Conservation (phyloP, 805 yeast genomes). For the Metschnikowia peoriensis region DNA sequence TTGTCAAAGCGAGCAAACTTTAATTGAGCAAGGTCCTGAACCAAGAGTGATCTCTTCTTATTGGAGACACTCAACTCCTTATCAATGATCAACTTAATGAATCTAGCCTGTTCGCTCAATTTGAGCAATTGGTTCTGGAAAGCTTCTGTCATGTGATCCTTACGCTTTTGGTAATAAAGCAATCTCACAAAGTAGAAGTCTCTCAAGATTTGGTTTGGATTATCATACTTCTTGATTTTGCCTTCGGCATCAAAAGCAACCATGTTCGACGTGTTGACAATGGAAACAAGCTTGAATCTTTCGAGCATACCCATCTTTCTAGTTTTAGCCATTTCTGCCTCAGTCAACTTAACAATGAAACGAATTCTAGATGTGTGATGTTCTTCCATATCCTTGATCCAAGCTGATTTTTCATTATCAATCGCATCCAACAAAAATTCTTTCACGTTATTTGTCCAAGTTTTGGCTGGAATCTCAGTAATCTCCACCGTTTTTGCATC, state of each 20-base stretch:
- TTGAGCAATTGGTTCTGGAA: slow-evolving; percentile 73
- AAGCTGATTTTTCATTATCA: slow-evolving; percentile 76
- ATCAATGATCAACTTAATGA: slow-evolving; percentile 86
- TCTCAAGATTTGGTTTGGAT: slow-evolving; percentile 69
- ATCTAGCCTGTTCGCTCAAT: slow-evolving; percentile 80
- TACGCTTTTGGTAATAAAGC: slow-evolving; percentile 87
- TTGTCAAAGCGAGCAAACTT: slow-evolving; percentile 79
- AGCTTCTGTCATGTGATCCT: slow-evolving; percentile 69
- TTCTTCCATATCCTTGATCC: slow-evolving; percentile 95
- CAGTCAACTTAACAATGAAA: slow-evolving; percentile 70
- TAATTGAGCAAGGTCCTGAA: slow-evolving; percentile 57
- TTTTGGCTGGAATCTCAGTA: slow-evolving; percentile 86
- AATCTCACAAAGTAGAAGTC: slow-evolving; percentile 86
- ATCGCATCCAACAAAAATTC: slow-evolving; percentile 76
- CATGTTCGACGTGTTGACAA: slow-evolving; percentile 79
- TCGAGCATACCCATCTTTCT: slow-evolving; percentile 74
- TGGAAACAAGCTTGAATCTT: slow-evolving; percentile 71
- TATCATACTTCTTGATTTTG: slow-evolving; percentile 77
- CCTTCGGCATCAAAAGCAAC: slow-evolving; percentile 93
- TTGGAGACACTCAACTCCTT: slow-evolving; percentile 68
- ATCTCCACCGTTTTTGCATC: slow-evolving; percentile 82
- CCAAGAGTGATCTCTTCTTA: slow-evolving; percentile 62
- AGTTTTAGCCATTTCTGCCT: slow-evolving; percentile 83
- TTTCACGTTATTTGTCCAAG: slow-evolving; percentile 91
- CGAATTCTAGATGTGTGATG: slow-evolving; percentile 83